These are phyloP conservation scores for Fraxinus quadrangulata DNA, from an alignment of 257 asterid genomes.

Conservation along the genomic window DNA sequence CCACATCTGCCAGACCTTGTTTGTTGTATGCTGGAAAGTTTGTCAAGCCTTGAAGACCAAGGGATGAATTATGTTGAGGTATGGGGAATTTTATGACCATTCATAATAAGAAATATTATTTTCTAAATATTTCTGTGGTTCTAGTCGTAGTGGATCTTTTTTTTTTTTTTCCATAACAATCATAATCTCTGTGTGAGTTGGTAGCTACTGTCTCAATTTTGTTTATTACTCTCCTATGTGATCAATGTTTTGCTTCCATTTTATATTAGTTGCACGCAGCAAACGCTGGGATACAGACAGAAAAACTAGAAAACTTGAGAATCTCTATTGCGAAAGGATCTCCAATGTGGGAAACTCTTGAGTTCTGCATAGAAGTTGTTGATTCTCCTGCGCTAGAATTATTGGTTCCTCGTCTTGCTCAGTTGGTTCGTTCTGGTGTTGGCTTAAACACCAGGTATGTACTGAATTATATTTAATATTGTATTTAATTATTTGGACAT, in stretches of 20 bases:
- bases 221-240: constrained; percentile 14
- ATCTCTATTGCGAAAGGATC: constrained; percentile 92
- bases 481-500: not conserved
- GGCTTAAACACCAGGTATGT: constrained; percentile 93
- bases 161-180: constrained; percentile 18
- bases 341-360: constrained; percentile 99
- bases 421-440: constrained; percentile 78
- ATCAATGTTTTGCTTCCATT: constrained; percentile 18
- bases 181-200: constrained; percentile 22
- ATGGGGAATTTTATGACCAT: constrained; percentile 29
- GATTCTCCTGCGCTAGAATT: constrained; percentile 78
- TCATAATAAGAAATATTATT: not conserved
- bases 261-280: constrained; percentile 80
- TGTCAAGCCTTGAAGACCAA: constrained; percentile 98
- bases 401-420: constrained; percentile 88
- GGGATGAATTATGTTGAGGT: constrained; percentile 98
- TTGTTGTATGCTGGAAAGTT: constrained; percentile 98
- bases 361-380: constrained; percentile 81
- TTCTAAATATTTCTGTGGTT: not conserved
- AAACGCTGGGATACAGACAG: constrained; percentile 90
- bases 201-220: constrained; percentile 22
- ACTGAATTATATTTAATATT: constrained; percentile 9
- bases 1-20: constrained; percentile 90
- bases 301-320: constrained; percentile 87
- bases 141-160: not conserved